Base-by-base conservation (phyloP, 2,329 filamentous ascomycete species). In the Ascochyta viciae-villosae region DNA sequence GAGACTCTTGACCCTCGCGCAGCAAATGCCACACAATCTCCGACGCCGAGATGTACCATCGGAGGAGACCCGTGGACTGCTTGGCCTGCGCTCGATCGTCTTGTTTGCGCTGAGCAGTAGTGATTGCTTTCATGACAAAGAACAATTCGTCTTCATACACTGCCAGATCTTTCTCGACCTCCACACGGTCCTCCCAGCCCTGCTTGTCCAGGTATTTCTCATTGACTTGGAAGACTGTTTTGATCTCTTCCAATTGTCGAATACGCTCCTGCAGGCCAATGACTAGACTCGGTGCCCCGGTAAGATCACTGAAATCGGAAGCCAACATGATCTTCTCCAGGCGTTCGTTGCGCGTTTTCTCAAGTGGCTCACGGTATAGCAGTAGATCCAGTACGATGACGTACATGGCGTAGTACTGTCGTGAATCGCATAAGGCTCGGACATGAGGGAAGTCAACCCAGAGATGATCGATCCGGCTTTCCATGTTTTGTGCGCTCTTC, bases 71-170 rank as follows among this genome's bases (percentile, higher is more conserved):
- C 57, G 86, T 93, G 53, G 88, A 89, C 61, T 92, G 85, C 6
- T 87, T 86, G 45, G 86, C 82, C 49, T 80, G 75, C 34, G 77
- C 77, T 24, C 74, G 68, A 57, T 96, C 92, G 47, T 89, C 87
- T 61, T 87, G 88, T 72, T 93, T 95, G 57, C 92, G 85, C 76
- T 99, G 95, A 5, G 94, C 96, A 3, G 92, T 96, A 1, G 95
- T 99, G 73, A 99, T 99, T 35, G 95, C 96, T 70, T 99, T 98
- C 95, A 99, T 98, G 81, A 99, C 90, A 79, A 99, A 99, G 82
- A 99, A 99, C 8, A 99, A 79, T 75, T 99, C 96, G 68, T 99
- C 95, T 74, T 98, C 95, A 69, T 92, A 97, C 19, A 87, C 87
- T 9, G 91, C 86, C 46, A 99, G 81, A 72, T 99, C 95, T 47